A percentile compares a stretch with the other conserved stretches of the same genome.
phyloP scores from a whole-genome alignment of 2,329 filamentous ascomycete genomes.

The Geosmithia morbida region DNA sequence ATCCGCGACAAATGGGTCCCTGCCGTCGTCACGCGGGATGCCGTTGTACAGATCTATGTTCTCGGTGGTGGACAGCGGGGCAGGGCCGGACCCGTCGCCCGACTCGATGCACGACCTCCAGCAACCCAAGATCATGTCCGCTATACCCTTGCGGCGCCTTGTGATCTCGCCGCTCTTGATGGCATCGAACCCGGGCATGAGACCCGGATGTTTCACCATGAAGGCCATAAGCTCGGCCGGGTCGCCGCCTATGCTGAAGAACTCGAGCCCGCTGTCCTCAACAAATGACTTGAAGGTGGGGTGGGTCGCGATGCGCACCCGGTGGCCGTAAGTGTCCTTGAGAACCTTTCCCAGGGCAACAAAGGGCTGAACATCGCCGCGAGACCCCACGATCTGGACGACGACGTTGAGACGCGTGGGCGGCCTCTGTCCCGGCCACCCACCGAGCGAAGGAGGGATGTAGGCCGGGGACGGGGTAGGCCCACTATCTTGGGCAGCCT shows the following conservation, averaged over 20 bases:
- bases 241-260: slow-evolving; percentile 64
- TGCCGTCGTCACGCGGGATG: slow-evolving; percentile 23
- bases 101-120: slow-evolving; percentile 78
- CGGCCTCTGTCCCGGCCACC: slow-evolving; percentile 39
- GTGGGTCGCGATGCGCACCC: slow-evolving; percentile 62
- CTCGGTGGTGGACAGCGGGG: slow-evolving; percentile 28
- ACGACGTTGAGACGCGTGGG: slow-evolving; percentile 53
- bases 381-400: slow-evolving; percentile 60
- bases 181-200: slow-evolving; percentile 72
- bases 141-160: slow-evolving; percentile 59
- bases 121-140: slow-evolving; percentile 68
- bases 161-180: slow-evolving; percentile 65
- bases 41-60: slow-evolving; percentile 22
- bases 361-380: slow-evolving; percentile 66
- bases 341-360: slow-evolving; percentile 53
- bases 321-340: slow-evolving; percentile 50
- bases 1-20: slow-evolving; percentile 65
- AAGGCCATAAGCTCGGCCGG: slow-evolving; percentile 70
- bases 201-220: slow-evolving; percentile 78
- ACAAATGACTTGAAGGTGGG: slow-evolving; percentile 54
- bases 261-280: slow-evolving; percentile 56
- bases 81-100: slow-evolving; percentile 47
- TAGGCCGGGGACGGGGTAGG: slow-evolving; percentile 49
- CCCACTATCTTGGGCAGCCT: slow-evolving; percentile 33
- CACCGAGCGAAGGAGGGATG: slow-evolving; percentile 58